Base-by-base conservation (phyloP, 2,329 filamentous ascomycete species). In the Dothideomycetidae sp. region DNA sequence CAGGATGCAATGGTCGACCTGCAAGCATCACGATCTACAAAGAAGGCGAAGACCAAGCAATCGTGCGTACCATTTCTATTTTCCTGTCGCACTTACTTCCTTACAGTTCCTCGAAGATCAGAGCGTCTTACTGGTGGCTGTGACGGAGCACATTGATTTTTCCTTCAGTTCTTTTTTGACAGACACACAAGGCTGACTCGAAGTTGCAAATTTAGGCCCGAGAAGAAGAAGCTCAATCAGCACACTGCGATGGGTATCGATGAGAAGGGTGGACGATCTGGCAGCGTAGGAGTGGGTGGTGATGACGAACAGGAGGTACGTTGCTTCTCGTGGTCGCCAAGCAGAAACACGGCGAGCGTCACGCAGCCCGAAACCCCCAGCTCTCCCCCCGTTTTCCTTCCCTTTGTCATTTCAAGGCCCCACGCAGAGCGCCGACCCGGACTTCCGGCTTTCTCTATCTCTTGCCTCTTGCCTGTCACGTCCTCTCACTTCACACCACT, bases 201-300 rank as follows among this genome's bases (percentile, higher is more conserved):
- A 36, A 37, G 40, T 26, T 51, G 46, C 37, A 46, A 52, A 49
- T 46, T 42, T 54, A 86, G 81, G 47, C 81, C 81, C 31, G 69
- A 78, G 57, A 86, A 86, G 64, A 83, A 80, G 62, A 79, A 78
- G 57, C 67, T 7, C 21, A 26, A 19, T 16, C 17, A 68, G 43
- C n/a, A n/a, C n/a, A n/a, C n/a, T n/a, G 72, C 75, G 48, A 72
- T 73, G 46, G 71, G 75, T 48, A 77, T 76, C 54, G 80, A 78
- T 50, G 67, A 81, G 53, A 71, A 78, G 53, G 72, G 68, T 62
- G 75, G 73, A 57, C 76, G 78, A 58, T 67, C 72, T 48, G 71
- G 67, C 57, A 72, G 71, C 53, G 73, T 75, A 47, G n/a, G n/a
- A n/a, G 61, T 70, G 50, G 66, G 67, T 53, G 73, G 69, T 58